These are phyloP conservation scores for Trifolium pratense DNA, from an alignment of 306 rosid genomes.

Conservation along the genomic window DNA sequence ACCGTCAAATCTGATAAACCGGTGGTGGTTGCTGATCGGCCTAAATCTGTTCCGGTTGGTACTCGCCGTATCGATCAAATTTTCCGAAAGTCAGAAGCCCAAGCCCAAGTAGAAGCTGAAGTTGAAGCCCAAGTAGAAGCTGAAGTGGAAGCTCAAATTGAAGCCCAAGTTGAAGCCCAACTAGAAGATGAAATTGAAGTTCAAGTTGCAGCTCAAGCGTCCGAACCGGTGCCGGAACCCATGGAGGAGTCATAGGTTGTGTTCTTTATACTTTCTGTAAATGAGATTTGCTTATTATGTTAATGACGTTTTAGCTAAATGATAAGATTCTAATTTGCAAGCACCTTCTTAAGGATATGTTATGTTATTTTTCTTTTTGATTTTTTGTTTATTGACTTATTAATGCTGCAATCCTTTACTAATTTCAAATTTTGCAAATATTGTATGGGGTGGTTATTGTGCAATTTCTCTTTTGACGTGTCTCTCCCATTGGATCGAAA, in stretches of 20 bases:
- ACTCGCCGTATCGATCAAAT: slow-evolving; percentile 80
- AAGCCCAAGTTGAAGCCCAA: too few relatives aligned
- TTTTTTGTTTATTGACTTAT: not conserved
- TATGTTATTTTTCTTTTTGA: not conserved
- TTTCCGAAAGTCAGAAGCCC: slow-evolving; percentile 51
- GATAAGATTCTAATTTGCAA: not conserved
- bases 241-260: slow-evolving; percentile 49
- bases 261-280: slow-evolving; percentile 22
- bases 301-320: not conserved
- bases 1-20: slow-evolving; percentile 51
- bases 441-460: slow-evolving; percentile 7
- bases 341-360: not conserved
- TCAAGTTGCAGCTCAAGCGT: not conserved
- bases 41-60: slow-evolving; percentile 47
- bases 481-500: not conserved
- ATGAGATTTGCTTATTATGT: slow-evolving; percentile 15
- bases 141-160: not conserved
- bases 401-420: not conserved
- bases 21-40: not conserved
- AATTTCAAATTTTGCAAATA: not conserved
- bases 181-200: too few relatives aligned
- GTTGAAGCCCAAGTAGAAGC: not conserved
- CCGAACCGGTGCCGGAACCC: slow-evolving; percentile 41
- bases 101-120: not conserved
- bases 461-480: slow-evolving; percentile 3